Conservation (phyloP, 1,284 basidiomycete species). For the Ceratobasidium sp. region DNA sequence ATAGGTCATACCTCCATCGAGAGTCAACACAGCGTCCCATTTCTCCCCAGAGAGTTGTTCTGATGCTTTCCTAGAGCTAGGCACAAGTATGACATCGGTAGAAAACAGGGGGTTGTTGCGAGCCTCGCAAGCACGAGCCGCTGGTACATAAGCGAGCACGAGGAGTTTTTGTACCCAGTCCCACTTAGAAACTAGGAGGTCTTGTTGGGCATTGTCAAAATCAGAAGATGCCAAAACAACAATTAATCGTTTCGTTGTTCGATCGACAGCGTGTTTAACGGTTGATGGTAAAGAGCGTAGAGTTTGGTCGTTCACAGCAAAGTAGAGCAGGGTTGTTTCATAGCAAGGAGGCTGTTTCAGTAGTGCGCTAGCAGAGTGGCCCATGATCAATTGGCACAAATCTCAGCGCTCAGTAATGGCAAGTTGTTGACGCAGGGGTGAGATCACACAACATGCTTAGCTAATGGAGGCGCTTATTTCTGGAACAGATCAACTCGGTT, state of each 20-base stretch:
- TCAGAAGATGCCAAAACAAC: conserved; percentile 34
- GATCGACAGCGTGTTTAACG: conserved; percentile 33
- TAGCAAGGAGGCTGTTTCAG: conserved; percentile 26
- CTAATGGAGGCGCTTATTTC: conserved; percentile 11
- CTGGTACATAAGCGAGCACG: conserved; percentile 40
- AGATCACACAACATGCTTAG: conserved; percentile 22
- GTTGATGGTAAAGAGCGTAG: conserved; percentile 16
- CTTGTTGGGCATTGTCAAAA: conserved; percentile 32
- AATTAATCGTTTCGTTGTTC: conserved; percentile 32
- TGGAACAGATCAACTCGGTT: too few relatives aligned
- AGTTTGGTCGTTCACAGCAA: conserved; percentile 17
- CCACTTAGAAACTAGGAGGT: conserved; percentile 32
- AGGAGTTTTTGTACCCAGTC: conserved; percentile 36
- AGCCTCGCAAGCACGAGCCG: conserved; percentile 14
- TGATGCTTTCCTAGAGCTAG: conserved; percentile 15
- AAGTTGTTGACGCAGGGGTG: conserved; percentile 14
- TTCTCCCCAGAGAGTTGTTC: conserved; percentile 38
- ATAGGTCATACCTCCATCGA: conserved; percentile 39
- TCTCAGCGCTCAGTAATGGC: not conserved
- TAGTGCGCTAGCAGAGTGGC: conserved; percentile 1
- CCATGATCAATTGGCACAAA: not conserved
- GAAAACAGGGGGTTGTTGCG: conserved; percentile 37
- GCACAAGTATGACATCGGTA: conserved; percentile 40
- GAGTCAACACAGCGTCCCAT: conserved; percentile 40
- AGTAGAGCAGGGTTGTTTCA: conserved; percentile 30